phyloP scores from a whole-genome alignment of 257 asterid genomes.

The Forsythia viridissima region DNA sequence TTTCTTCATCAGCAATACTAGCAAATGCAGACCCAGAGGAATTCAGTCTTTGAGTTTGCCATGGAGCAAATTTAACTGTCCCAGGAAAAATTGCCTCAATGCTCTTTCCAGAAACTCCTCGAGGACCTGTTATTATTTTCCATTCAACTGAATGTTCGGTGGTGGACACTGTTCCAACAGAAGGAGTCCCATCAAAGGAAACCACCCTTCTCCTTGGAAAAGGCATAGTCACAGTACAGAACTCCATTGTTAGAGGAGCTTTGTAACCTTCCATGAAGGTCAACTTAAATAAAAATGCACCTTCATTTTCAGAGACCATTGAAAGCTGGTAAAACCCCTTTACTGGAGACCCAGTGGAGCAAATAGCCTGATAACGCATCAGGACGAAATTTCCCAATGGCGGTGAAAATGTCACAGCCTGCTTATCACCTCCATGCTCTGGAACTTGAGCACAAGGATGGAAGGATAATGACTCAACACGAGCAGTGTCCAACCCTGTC shows the following conservation, averaged over 20 bases:
- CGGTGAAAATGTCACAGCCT: slow-evolving; percentile 86
- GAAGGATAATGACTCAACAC: slow-evolving; percentile 76
- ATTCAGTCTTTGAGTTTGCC: slow-evolving; percentile 61
- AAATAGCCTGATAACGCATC: slow-evolving; percentile 78
- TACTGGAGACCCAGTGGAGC: slow-evolving; percentile 79
- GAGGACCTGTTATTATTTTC: slow-evolving; percentile 67
- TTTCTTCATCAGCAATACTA: slow-evolving; percentile 66
- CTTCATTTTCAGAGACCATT: slow-evolving; percentile 98
- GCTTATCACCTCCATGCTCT: slow-evolving; percentile 87
- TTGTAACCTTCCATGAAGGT: slow-evolving; percentile 90
- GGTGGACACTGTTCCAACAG: slow-evolving; percentile 75
- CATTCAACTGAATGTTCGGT: slow-evolving; percentile 85
- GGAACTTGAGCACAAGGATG: slow-evolving; percentile 99
- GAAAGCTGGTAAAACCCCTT: slow-evolving; percentile 98
- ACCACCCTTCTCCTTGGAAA: slow-evolving; percentile 85
- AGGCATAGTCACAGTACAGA: slow-evolving; percentile 88
- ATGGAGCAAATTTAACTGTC: slow-evolving; percentile 88
- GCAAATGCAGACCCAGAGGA: slow-evolving; percentile 41
- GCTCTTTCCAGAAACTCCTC: slow-evolving; percentile 83
- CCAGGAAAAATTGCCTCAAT: slow-evolving; percentile 94
- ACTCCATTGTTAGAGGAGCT: slow-evolving; percentile 75
- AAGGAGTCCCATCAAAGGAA: slow-evolving; percentile 91
- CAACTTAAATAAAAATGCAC: slow-evolving; percentile 90
- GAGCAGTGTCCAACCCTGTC: slow-evolving; percentile 69
- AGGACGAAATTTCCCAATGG: slow-evolving; percentile 83